Conservation (phyloP, 2,329 filamentous ascomycete genomes). For the Cytospora chrysosperma region DNA sequence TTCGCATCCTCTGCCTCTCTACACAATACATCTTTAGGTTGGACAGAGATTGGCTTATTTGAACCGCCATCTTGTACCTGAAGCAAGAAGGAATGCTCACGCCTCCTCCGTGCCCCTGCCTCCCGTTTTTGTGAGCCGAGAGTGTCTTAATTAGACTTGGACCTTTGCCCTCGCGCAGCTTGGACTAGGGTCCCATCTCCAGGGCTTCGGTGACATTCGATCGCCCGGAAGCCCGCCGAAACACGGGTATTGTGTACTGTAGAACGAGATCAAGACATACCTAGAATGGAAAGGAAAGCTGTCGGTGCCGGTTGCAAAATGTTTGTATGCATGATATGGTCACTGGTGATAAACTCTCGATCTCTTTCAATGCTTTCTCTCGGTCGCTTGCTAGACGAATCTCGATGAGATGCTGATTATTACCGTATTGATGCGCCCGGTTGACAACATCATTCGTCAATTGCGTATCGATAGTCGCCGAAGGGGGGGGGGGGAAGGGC, state of each 20-base stretch:
- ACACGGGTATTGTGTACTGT: background rate
- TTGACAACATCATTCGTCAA: background rate
- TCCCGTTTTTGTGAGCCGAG: background rate
- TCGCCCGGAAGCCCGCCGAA: background rate
- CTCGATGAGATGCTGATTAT: constrained; percentile 18
- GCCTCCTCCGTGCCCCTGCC: background rate
- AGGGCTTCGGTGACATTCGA: background rate
- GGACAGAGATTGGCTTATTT: background rate
- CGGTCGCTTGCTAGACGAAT: constrained; percentile 2
- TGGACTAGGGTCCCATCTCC: background rate
- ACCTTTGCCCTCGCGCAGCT: too few species aligned
- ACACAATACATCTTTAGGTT: background rate
- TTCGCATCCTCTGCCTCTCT: background rate
- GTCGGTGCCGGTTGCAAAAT: too few species aligned
- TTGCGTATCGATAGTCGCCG: constrained; percentile 7
- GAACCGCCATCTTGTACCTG: background rate
- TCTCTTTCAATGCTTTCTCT: background rate
- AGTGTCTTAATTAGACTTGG: background rate
- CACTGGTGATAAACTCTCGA: background rate
- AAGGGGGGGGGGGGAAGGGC: background rate
- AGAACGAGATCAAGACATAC: too few species aligned
- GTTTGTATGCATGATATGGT: too few species aligned
- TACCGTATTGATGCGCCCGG: constrained; percentile 6
- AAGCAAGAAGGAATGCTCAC: constrained; percentile 6
- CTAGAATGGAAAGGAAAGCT: background rate